Evolutionary conservation across 73 alveolate species (phyloP), one percentile per base, ranked within the genome.

Genomic region (Symbiodinium pilosum): DNA sequence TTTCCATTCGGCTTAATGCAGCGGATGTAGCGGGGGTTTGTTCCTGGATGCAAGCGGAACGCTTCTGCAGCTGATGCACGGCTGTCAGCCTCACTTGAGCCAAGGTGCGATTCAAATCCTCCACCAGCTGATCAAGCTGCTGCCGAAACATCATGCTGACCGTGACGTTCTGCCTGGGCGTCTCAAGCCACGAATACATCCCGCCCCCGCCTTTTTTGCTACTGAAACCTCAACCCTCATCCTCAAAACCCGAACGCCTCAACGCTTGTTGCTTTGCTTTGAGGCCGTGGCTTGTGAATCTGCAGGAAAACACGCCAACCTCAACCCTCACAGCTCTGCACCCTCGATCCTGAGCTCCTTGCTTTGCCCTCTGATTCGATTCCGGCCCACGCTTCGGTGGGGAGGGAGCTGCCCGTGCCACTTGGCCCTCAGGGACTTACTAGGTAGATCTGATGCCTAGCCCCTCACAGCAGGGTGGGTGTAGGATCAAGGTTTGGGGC

Each of bases 1-100:
- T 95, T 47, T 73, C 94, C 97, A 83, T 99, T 99, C 20, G 99
- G 99, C 98, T 99, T 99, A 71, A 99, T 99, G 96, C 99, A 99
- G 83, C 99, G 99, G 43, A 99, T 99, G 99, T 99, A 99, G 51
- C 99, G 99, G 20, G 99, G 99, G 92, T 99, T 99, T 16, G 99
- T 99, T 26, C 99, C 99, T 43, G 52, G 94, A 75, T 99, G 93
- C 83, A 6, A 14, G 2, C 11, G 16, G 41, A 28, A 21, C 0
- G 84, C 34, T 21, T 69, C 44, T 12, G 51, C 86, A 26, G 86
- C 11, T 75, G 34, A 7, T 7, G 43, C 43, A 21, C 5, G 24
- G 77, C 26, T 0, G 24, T 12, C 44, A 9, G 41, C 32, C 24
- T 30, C 51, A 47, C 5, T 24, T 20, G 42, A 28, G 36, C 41